Evolutionary conservation across 257 asterid species (phyloP).

Genomic region (Lycium barbarum): DNA sequence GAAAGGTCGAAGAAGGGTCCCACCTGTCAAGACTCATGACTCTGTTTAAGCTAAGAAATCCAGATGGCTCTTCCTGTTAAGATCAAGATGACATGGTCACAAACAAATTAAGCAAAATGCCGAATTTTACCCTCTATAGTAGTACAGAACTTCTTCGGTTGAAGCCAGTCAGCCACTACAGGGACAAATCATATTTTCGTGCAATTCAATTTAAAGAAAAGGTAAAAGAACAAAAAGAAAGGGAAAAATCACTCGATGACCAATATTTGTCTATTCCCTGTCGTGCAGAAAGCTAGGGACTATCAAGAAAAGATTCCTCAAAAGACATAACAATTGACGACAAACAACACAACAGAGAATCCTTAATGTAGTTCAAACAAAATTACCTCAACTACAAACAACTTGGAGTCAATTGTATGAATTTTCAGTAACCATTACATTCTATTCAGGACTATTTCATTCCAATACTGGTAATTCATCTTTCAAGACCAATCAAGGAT

Average conservation of each 20-base stretch:
- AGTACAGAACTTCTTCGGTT: conserved; percentile 29
- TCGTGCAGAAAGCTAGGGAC: background rate
- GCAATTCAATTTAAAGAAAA: background rate
- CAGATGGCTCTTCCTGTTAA: conserved; percentile 74
- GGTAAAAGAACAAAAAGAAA: background rate
- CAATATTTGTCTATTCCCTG: no score
- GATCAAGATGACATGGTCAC: conserved; percentile 17
- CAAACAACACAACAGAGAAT: background rate
- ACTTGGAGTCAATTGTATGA: background rate
- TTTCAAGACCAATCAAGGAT: background rate
- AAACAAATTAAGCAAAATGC: background rate
- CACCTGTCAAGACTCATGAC: conserved; percentile 94
- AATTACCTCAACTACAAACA: background rate
- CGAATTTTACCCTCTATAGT: background rate
- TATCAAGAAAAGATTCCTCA: background rate
- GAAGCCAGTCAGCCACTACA: background rate
- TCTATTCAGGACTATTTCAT: background rate
- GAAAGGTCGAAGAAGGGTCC: background rate
- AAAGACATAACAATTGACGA: background rate
- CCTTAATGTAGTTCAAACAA: background rate
- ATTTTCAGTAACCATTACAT: background rate
- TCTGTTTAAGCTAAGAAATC: conserved; percentile 93
- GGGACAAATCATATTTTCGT: background rate
- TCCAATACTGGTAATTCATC: background rate
- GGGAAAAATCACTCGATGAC: background rate